A percentile compares a stretch with the other conserved stretches of the same genome.
These are phyloP conservation scores for Phialophora macrospora DNA, from an alignment of 2,329 filamentous ascomycete genomes.

Conservation along the genomic window DNA sequence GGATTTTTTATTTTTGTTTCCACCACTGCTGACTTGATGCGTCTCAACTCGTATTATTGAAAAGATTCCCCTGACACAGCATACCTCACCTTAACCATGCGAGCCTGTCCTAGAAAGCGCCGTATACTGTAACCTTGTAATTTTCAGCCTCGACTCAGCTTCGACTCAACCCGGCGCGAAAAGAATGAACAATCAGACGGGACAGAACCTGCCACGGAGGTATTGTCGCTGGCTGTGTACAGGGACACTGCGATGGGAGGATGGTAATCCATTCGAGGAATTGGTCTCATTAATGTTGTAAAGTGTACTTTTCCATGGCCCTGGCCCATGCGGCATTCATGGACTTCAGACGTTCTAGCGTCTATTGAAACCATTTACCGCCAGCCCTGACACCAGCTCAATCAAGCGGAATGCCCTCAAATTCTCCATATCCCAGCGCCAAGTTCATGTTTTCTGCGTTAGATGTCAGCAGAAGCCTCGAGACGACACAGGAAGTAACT, in stretches of 20 bases:
- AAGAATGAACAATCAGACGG: background rate
- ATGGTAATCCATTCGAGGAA: too few relatives aligned
- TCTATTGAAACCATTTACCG: background rate
- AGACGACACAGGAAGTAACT: slow-evolving; percentile 50
- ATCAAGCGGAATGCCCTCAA: slow-evolving; percentile 77
- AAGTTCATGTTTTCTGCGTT: slow-evolving; percentile 86
- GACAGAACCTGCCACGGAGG: background rate
- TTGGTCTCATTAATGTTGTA: slow-evolving; percentile 1
- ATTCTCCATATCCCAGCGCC: slow-evolving; percentile 84
- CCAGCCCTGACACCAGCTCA: slow-evolving; percentile 15
- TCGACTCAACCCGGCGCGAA: background rate
- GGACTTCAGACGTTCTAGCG: background rate
- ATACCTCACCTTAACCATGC: background rate
- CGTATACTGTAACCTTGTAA: background rate
- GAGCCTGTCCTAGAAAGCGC: background rate
- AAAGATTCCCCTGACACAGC: background rate
- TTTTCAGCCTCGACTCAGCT: background rate
- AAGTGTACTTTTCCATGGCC: background rate
- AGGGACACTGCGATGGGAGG: background rate
- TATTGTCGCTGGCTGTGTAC: background rate
- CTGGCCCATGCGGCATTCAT: background rate
- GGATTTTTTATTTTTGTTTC: background rate
- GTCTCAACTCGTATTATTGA: background rate
- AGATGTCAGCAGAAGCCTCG: slow-evolving; percentile 15
- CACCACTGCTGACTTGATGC: background rate